Evolutionary conservation across 306 rosid species (phyloP).

Genomic region (Rosa multiflora): DNA sequence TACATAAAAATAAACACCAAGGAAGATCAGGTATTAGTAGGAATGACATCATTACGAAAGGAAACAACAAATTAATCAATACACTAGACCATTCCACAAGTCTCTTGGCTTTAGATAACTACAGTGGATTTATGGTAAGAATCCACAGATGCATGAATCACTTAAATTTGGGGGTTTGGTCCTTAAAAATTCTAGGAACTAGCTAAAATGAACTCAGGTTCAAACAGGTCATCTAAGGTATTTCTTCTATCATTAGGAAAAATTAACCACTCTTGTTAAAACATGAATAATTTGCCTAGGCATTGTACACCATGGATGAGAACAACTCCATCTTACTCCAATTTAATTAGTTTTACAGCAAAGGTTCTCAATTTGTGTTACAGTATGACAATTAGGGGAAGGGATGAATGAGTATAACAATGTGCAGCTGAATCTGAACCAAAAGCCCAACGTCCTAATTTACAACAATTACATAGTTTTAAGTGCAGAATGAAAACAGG

Average conservation of each 20-base stretch:
- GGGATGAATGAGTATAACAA: slow-evolving; percentile 4
- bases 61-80: not conserved
- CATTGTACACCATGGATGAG: not conserved
- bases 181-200: not conserved
- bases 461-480: not conserved
- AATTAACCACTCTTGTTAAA: not conserved
- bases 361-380: not conserved
- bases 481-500: not conserved
- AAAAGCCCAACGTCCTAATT: slow-evolving; percentile 18
- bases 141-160: not conserved
- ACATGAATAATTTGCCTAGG: not conserved
- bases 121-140: not conserved
- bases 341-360: slow-evolving; percentile 1
- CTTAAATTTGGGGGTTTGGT: not conserved
- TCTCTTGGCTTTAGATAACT: not conserved
- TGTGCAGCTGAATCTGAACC: not conserved
- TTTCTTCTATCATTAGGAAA: not conserved
- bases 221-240: not conserved
- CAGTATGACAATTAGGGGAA: slow-evolving; percentile 6
- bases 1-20: not conserved
- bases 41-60: not conserved
- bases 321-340: not conserved
- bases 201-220: not conserved
- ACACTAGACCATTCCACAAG: not conserved
- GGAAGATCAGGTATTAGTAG: not conserved